phyloP scores from a whole-genome alignment of 768 basidiomycete genomes.

The Krasilnikovozyma curviuscula region DNA sequence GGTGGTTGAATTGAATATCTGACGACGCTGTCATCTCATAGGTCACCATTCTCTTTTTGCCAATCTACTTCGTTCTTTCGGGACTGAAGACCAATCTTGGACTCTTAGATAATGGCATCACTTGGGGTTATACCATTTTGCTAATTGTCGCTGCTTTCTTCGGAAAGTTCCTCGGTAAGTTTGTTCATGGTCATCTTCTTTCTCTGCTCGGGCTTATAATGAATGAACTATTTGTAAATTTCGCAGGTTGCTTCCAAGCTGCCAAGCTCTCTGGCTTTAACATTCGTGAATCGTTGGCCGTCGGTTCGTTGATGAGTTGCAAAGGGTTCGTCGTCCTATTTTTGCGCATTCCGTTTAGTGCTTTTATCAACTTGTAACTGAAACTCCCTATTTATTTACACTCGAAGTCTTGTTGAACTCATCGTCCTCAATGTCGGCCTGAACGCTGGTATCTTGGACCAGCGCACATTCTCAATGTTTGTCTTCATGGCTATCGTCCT shows the following conservation, averaged over 20 bases:
- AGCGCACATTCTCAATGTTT: slow-evolving; percentile 68
- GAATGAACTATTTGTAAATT: slow-evolving; percentile 60
- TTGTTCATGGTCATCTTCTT: not conserved
- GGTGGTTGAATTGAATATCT: too few species aligned
- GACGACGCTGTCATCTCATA: too few species aligned
- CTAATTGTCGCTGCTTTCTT: slow-evolving; percentile 55
- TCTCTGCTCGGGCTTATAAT: slow-evolving; percentile 40
- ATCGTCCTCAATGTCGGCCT: slow-evolving; percentile 75
- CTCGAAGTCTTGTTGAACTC: slow-evolving; percentile 50
- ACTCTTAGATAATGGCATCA: slow-evolving; percentile 48
- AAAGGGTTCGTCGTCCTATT: slow-evolving; percentile 45
- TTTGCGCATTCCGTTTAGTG: not conserved
- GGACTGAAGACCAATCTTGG: slow-evolving; percentile 66
- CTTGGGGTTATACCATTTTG: slow-evolving; percentile 63
- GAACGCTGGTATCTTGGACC: slow-evolving; percentile 49
- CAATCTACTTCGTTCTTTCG: slow-evolving; percentile 40
- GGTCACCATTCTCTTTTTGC: slow-evolving; percentile 53
- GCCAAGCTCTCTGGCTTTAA: slow-evolving; percentile 47
- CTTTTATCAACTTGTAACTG: not conserved
- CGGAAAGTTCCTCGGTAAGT: slow-evolving; percentile 45
- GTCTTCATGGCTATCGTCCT: slow-evolving; percentile 35
- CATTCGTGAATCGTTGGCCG: slow-evolving; percentile 56
- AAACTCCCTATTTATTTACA: slow-evolving; percentile 21
- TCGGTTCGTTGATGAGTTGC: slow-evolving; percentile 76
- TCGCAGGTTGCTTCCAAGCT: slow-evolving; percentile 42